These are phyloP conservation scores for Stipa capillata DNA, from an alignment of 176 grass and related monocot genomes.

Conservation along the genomic window DNA sequence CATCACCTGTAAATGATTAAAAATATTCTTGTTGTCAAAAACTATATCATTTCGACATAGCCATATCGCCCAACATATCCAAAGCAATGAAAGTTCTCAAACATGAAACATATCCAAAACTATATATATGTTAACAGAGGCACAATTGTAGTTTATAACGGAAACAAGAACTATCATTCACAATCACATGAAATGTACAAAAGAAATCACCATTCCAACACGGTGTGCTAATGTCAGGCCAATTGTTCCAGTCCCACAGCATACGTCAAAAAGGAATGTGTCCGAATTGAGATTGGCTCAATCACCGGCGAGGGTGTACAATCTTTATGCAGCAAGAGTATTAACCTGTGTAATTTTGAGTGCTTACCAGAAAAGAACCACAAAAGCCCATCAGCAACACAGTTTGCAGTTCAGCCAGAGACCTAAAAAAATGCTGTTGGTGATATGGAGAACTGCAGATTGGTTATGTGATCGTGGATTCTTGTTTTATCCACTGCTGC, in stretches of 20 bases:
- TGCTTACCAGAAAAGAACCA: constrained; percentile 20
- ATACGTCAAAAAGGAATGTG: constrained; percentile 95
- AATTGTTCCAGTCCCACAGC: constrained; percentile 97
- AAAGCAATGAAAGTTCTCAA: constrained; percentile 4
- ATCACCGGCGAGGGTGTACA: constrained; percentile 84
- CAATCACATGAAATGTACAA: neutral
- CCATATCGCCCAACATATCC: too few species aligned
- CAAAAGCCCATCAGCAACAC: constrained; percentile 1
- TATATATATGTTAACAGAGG: too few species aligned
- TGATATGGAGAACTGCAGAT: constrained; percentile 85
- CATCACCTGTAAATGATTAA: too few species aligned
- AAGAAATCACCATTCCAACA: constrained; percentile 77
- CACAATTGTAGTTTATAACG: neutral
- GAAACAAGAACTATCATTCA: constrained; percentile 10
- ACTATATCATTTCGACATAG: too few species aligned
- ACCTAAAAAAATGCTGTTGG: constrained; percentile 99
- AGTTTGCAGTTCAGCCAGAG: neutral
- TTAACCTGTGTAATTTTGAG: constrained; percentile 68
- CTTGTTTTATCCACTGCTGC: constrained; percentile 42
- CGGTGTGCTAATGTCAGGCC: constrained; percentile 81
- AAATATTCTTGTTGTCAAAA: too few species aligned
- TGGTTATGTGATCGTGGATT: constrained; percentile 93
- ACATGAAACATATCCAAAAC: neutral
- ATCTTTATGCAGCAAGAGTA: constrained; percentile 87
- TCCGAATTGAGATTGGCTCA: constrained; percentile 89